Conservation (phyloP, 2,329 filamentous ascomycete genomes). For the Ambrosiella xylebori region DNA sequence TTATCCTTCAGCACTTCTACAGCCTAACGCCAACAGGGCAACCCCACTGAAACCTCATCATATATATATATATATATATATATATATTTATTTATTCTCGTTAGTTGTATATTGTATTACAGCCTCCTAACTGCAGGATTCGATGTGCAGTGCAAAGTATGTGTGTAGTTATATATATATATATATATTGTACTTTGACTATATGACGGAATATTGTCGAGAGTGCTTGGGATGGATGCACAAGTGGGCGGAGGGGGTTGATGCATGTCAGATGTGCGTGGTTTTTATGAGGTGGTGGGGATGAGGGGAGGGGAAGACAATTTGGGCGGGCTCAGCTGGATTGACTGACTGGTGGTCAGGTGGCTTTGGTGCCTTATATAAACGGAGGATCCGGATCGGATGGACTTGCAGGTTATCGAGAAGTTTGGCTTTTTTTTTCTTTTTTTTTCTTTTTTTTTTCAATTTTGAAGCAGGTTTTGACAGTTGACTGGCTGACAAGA, state of each 20-base stretch:
- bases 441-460: constrained; percentile 1
- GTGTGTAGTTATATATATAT: neutral
- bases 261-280: constrained; percentile 4
- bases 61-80: no score
- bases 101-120: neutral
- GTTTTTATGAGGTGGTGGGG: neutral
- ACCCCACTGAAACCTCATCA: no score
- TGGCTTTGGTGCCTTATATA: neutral
- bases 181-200: no score
- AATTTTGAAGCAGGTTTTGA: neutral
- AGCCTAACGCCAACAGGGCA: neutral
- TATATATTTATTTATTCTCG: no score
- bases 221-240: neutral
- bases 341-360: neutral
- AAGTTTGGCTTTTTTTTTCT: neutral
- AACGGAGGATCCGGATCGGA: neutral
- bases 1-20: neutral
- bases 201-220: no score
- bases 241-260: neutral
- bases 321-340: neutral
- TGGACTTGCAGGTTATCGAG: neutral
- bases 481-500: neutral
- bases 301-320: neutral
- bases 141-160: neutral
- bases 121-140: neutral